Conservation (phyloP, 805 yeast species). For the Grigorovia jiainica region DNA sequence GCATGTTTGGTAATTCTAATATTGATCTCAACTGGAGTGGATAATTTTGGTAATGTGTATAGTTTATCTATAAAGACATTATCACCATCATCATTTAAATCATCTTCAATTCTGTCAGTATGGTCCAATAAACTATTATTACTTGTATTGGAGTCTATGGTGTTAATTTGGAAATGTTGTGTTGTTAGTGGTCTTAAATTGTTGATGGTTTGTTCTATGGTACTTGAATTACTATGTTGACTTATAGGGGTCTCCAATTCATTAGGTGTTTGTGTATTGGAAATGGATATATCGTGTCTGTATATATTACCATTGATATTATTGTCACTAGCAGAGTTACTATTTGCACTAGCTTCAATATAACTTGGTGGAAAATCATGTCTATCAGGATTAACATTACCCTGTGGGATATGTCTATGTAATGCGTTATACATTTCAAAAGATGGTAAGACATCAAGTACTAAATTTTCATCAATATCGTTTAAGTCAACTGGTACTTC, state of each 20-base stretch:
- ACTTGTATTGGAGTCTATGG: neutral
- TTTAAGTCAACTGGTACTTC: neutral
- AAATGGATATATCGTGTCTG: neutral
- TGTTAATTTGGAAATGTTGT: neutral
- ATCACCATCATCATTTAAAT: slow-evolving; percentile 7
- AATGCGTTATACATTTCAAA: slow-evolving; percentile 22
- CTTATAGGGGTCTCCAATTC: no score
- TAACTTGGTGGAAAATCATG: slow-evolving; percentile 15
- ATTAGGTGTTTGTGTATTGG: no score
- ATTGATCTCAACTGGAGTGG: slow-evolving; percentile 15
- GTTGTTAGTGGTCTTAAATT: slow-evolving; percentile 3
- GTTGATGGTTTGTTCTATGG: neutral
- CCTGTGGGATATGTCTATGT: slow-evolving; percentile 20
- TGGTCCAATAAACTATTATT: neutral
- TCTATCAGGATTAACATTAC: slow-evolving; percentile 13
- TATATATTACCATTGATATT: neutral
- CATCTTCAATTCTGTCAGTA: slow-evolving; percentile 6
- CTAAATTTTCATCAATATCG: slow-evolving; percentile 5
- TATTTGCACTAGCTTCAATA: slow-evolving; percentile 3
- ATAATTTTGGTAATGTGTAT: slow-evolving; percentile 15
- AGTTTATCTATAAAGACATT: slow-evolving; percentile 17
- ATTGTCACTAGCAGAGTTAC: neutral
- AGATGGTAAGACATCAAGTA: slow-evolving; percentile 19
- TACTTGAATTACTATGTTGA: no score
- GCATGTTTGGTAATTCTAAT: slow-evolving; percentile 16